Evolutionary conservation across 495 filamentous ascomycete genomes (phyloP), one percentile per base, ranked within the genome.

Genomic region (Neurospora tetrasperma): DNA sequence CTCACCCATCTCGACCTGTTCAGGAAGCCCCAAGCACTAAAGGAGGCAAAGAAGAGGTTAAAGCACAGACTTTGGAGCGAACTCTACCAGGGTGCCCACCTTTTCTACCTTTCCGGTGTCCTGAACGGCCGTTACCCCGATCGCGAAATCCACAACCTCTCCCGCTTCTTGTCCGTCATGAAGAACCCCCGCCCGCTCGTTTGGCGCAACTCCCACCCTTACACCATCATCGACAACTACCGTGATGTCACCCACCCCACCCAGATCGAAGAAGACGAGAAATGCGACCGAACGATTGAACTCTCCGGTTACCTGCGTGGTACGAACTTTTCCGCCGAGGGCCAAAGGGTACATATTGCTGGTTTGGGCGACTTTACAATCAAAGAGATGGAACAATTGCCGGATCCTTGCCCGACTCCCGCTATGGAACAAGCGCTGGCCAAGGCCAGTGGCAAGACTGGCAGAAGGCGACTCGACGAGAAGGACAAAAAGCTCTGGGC

Each of bases 51-150:
- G 85, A 99, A 99, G 85, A 86, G 94, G 73, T 82, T 99, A 62
- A 99, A 99, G 83, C 91, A 97, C 82, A 88, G 96, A 71, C 91
- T 99, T 76, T 99, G 96, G 96, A 94, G 89, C 75, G 96, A 99
- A 79, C 83, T 99, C 38, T 99, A 98, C 81, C 92, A 97, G 75
- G 96, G 96, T 72, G 96, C 96, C 42, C 97, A 98, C 80, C 83
- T 99, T 1, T 99, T 99, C 82, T 98, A 97, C 80, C 85, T 99
- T 16, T 96, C 92, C 16, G 96, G 96, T 72, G 93, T 99, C 14
- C 89, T 97, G 73, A 98, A 98, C 80, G 96, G 96, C 43, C 88
- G 96, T 71, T 99, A 99, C 82, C 96, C 96, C 31, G 96, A 99
- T 79, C 90, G 96, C 70, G 96, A 99, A 83, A 90, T 99, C 27